Percentiles rank a stretch among this genome's conserved stretches.
Evolutionary conservation across 305 asterid genomes (phyloP).

Genomic region (Fraxinus ornus): DNA sequence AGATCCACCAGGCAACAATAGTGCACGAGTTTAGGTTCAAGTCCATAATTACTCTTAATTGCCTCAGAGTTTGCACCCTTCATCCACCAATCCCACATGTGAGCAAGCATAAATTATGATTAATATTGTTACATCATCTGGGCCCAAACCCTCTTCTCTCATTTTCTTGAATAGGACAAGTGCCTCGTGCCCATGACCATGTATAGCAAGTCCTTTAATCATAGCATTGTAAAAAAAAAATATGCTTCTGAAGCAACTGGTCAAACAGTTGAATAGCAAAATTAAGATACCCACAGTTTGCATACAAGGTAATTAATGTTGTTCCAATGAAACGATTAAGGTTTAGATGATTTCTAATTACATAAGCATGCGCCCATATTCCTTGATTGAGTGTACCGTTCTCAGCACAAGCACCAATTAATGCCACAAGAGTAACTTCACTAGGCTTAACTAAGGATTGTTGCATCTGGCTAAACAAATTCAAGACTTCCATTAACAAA

Average conservation of each 20-base stretch:
- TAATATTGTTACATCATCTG: slow-evolving; percentile 60
- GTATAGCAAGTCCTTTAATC: slow-evolving; percentile 70
- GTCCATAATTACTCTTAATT: slow-evolving; percentile 36
- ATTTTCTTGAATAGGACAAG: slow-evolving; percentile 50
- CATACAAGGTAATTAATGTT: slow-evolving; percentile 51
- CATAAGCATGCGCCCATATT: slow-evolving; percentile 57
- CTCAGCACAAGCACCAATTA: slow-evolving; percentile 58
- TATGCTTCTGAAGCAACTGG: slow-evolving; percentile 38
- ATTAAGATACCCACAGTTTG: slow-evolving; percentile 53
- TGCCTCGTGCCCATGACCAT: slow-evolving; percentile 59
- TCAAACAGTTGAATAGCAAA: slow-evolving; percentile 49
- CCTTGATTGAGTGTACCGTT: slow-evolving; percentile 66
- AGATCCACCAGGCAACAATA: slow-evolving; percentile 67
- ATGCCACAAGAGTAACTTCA: slow-evolving; percentile 55
- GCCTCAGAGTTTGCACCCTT: slow-evolving; percentile 49
- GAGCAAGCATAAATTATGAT: slow-evolving; percentile 70
- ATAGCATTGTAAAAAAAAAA: slow-evolving; percentile 75
- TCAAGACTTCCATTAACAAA: slow-evolving; percentile 48
- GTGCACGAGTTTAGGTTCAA: slow-evolving; percentile 61
- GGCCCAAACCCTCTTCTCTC: slow-evolving; percentile 42
- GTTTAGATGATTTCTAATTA: slow-evolving; percentile 40
- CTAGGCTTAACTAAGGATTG: slow-evolving; percentile 39
- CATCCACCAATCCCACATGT: slow-evolving; percentile 58
- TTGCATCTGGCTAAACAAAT: slow-evolving; percentile 56
- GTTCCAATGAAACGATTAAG: slow-evolving; percentile 56